Evolutionary conservation across 371 early-diverging fungal species (phyloP).

Genomic region (Mortierella sp.): DNA sequence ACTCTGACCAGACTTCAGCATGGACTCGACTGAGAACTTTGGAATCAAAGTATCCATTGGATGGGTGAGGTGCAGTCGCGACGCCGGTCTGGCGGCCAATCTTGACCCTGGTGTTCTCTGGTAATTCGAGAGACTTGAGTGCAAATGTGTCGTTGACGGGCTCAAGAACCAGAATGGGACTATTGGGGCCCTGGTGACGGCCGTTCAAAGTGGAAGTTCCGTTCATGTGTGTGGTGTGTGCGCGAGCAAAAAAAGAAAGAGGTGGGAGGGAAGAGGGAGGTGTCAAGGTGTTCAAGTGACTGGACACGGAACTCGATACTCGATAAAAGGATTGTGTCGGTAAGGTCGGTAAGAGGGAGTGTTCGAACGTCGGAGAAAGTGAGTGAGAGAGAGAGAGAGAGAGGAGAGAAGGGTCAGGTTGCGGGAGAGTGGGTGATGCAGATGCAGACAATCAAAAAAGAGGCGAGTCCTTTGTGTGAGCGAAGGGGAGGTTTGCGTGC

Average conservation of each 20-base stretch:
- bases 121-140: constrained; percentile 70
- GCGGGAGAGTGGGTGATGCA: too few relatives aligned
- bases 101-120: constrained; percentile 62
- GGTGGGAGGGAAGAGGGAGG: neutral
- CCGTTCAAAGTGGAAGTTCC: constrained; percentile 11
- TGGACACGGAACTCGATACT: too few relatives aligned
- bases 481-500: too few relatives aligned
- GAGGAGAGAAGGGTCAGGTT: too few relatives aligned
- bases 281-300: too few relatives aligned
- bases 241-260: neutral
- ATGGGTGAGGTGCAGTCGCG: constrained; percentile 70
- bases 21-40: constrained; percentile 87
- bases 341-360: too few relatives aligned
- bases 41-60: constrained; percentile 88
- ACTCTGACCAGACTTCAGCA: constrained; percentile 84
- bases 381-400: too few relatives aligned
- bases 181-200: constrained; percentile 13
- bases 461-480: too few relatives aligned
- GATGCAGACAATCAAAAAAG: too few relatives aligned
- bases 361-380: too few relatives aligned
- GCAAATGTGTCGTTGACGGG: constrained; percentile 69
- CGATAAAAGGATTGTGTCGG: neutral
- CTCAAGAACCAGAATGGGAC: constrained; percentile 60
- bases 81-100: constrained; percentile 83
- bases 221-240: constrained; percentile 6